phyloP scores from a whole-genome alignment of 352 stramenopile species.

The Phytophthora parvispora region DNA sequence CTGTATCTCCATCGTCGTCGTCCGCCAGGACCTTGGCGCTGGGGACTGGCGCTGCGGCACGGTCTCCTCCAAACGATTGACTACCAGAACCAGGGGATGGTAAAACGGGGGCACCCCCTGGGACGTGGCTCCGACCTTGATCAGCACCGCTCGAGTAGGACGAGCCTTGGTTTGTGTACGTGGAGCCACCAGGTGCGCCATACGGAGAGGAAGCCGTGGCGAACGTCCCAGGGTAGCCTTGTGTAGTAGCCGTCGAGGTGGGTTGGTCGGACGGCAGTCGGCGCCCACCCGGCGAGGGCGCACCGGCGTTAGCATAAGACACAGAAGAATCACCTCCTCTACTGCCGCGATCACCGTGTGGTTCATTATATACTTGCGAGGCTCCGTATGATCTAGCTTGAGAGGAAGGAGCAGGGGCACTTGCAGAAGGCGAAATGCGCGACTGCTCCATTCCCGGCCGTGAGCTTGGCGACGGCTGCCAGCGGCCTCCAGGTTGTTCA shows the following conservation, averaged over 20 bases:
- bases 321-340: conserved; percentile 53
- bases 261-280: conserved; percentile 20
- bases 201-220: conserved; percentile 29
- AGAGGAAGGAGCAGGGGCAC: conserved; percentile 37
- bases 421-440: conserved; percentile 28
- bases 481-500: conserved; percentile 34
- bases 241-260: conserved; percentile 3
- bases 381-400: conserved; percentile 74
- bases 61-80: conserved; percentile 26
- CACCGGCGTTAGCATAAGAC: conserved; percentile 56
- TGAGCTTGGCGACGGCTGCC: conserved; percentile 33
- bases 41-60: background rate
- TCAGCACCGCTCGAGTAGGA: conserved; percentile 23
- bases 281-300: conserved; percentile 27
- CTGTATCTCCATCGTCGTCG: conserved; percentile 70
- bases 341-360: conserved; percentile 57
- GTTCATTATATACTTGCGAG: conserved; percentile 73
- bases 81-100: conserved; percentile 24
- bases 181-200: conserved; percentile 13
- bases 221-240: conserved; percentile 28
- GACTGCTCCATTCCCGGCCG: conserved; percentile 29
- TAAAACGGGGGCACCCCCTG: conserved; percentile 28
- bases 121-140: conserved; percentile 29
- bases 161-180: conserved; percentile 25
- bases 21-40: conserved; percentile 43